These are phyloP conservation scores for Aspergillus quadricinctus DNA, from an alignment of 2,329 filamentous ascomycete species.

Conservation along the genomic window DNA sequence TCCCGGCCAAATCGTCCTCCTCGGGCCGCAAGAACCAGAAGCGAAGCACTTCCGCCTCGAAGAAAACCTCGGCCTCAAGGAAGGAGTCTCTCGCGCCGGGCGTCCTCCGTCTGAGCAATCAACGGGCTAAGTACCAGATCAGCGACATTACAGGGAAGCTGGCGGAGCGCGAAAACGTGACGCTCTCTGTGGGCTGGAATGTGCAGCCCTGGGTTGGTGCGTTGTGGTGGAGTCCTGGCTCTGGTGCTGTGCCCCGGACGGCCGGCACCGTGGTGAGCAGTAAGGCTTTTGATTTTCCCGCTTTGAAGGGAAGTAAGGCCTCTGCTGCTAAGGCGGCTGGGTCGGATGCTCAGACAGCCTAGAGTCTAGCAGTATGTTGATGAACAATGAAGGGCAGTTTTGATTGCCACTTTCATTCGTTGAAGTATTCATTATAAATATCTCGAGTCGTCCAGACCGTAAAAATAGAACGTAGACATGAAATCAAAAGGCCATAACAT, in stretches of 20 bases:
- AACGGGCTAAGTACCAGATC: conserved; percentile 95
- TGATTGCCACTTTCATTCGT: background rate
- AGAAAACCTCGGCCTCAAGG: background rate
- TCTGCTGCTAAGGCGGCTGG: conserved; percentile 9
- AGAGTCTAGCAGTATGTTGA: background rate
- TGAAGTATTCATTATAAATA: background rate
- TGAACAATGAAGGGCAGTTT: background rate
- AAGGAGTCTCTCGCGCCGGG: conserved; percentile 44
- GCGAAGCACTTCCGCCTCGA: background rate
- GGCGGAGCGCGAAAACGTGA: conserved; percentile 68
- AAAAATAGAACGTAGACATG: background rate
- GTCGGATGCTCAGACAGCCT: conserved; percentile 1
- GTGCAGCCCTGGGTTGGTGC: conserved; percentile 95
- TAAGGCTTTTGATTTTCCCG: conserved; percentile 52
- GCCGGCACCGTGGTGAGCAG: conserved; percentile 49
- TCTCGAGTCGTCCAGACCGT: background rate
- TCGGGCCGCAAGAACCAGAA: background rate
- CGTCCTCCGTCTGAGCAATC: conserved; percentile 71
- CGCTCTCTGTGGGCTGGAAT: conserved; percentile 84
- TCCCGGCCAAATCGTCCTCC: conserved; percentile 19
- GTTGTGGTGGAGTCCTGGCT: conserved; percentile 70
- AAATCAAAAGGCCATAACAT: background rate
- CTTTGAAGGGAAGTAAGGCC: conserved; percentile 46
- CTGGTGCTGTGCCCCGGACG: conserved; percentile 48
- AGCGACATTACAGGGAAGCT: conserved; percentile 80